Percentiles rank a stretch among this genome's conserved stretches.
These are phyloP conservation scores for Escovopsis weberi DNA, from an alignment of 2,329 filamentous ascomycete species.

Conservation along the genomic window DNA sequence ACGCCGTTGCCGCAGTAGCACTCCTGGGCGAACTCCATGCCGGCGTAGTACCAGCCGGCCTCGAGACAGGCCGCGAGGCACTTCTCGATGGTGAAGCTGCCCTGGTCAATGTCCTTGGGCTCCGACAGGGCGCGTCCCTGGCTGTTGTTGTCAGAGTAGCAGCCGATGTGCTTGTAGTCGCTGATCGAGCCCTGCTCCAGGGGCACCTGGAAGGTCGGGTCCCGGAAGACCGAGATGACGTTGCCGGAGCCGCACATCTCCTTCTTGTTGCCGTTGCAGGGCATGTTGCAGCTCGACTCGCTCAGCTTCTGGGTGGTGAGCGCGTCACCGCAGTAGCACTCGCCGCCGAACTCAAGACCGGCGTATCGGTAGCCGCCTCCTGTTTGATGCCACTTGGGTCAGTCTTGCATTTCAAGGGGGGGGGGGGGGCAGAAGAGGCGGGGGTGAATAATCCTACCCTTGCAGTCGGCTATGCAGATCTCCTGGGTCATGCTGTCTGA, in stretches of 20 bases:
- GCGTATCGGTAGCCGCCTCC: conserved; percentile 36
- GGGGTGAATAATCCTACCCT: conserved; percentile 21
- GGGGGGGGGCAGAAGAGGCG: too few relatives aligned
- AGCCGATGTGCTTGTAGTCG: conserved; percentile 46
- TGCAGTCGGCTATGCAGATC: conserved; percentile 33
- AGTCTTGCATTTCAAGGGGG: too few relatives aligned
- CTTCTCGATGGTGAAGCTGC: conserved; percentile 25
- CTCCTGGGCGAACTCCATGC: conserved; percentile 29
- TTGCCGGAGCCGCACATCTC: conserved; percentile 29
- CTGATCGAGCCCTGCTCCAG: conserved; percentile 30
- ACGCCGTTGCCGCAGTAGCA: conserved; percentile 40
- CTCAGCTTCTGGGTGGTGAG: conserved; percentile 31
- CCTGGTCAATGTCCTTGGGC: conserved; percentile 21
- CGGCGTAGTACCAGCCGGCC: conserved; percentile 32
- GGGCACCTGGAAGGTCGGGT: conserved; percentile 25
- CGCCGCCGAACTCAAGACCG: conserved; percentile 29
- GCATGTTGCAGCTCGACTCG: conserved; percentile 29
- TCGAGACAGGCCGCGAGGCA: conserved; percentile 29
- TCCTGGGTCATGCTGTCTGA: conserved; percentile 30
- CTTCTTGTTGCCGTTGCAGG: conserved; percentile 33
- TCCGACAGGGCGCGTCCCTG: conserved; percentile 31
- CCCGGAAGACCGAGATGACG: conserved; percentile 31
- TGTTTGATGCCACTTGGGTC: conserved; percentile 5
- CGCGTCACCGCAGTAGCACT: conserved; percentile 38
- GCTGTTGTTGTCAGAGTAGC: conserved; percentile 34